Percentiles rank a stretch among this genome's conserved stretches.
Evolutionary conservation across 768 basidiomycete species (phyloP).

Genomic region (Suillus paluster): DNA sequence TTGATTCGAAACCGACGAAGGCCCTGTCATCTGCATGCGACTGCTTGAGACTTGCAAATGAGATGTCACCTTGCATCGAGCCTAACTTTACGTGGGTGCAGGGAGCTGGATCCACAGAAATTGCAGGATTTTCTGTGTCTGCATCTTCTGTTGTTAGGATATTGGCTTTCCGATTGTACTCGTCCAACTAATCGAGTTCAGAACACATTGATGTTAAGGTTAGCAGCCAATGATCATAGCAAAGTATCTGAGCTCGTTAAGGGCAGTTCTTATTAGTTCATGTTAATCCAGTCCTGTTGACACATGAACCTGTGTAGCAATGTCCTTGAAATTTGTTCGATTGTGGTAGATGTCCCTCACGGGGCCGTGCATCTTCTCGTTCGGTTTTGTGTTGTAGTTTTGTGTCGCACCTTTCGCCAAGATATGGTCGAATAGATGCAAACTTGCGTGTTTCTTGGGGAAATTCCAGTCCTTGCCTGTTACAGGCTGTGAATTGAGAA

Average conservation of each 20-base stretch:
- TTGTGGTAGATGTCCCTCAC: conserved; percentile 29
- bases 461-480: conserved; percentile 34
- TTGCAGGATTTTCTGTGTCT: not conserved
- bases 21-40: not conserved
- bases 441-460: conserved; percentile 36
- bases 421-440: conserved; percentile 39
- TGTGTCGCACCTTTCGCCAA: conserved; percentile 33
- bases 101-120: conserved; percentile 1
- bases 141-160: not conserved
- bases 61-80: not conserved
- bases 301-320: conserved; percentile 33
- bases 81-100: conserved; percentile 13
- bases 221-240: not conserved
- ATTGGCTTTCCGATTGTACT: not conserved
- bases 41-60: conserved; percentile 8
- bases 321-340: conserved; percentile 39
- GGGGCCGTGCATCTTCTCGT: conserved; percentile 34
- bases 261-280: not conserved
- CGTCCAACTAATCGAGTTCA: not conserved
- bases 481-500: not conserved
- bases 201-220: not conserved
- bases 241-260: not conserved
- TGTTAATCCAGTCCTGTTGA: not conserved
- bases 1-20: conserved; percentile 5
- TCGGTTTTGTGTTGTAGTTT: conserved; percentile 38